Conservation (phyloP, 345 rosid genomes). For the Gynandropsis gynandra region DNA sequence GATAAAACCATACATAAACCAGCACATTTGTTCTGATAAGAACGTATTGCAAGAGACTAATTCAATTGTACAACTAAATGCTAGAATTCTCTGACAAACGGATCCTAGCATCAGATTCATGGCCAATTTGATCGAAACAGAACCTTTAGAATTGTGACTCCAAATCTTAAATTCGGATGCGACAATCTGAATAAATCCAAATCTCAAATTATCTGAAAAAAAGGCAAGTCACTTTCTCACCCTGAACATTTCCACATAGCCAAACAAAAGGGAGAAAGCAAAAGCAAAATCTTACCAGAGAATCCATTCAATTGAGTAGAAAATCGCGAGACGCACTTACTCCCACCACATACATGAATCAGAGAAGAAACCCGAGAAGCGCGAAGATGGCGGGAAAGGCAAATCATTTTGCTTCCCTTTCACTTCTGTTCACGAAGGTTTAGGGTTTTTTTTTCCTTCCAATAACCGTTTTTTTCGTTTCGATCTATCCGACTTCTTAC, state of each 20-base stretch:
- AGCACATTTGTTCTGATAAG: conserved; percentile 35
- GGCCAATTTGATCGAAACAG: too few relatives aligned
- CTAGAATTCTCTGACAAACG: too few relatives aligned
- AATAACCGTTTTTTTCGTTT: too few relatives aligned
- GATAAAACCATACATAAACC: neutral
- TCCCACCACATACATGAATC: conserved; percentile 3
- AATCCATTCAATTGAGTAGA: neutral
- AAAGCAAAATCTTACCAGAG: conserved; percentile 8
- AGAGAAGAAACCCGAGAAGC: conserved; percentile 12
- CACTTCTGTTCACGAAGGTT: neutral
- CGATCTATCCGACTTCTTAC: too few relatives aligned
- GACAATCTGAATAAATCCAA: neutral
- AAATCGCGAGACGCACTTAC: neutral
- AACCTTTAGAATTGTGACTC: too few relatives aligned
- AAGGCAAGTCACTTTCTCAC: too few relatives aligned
- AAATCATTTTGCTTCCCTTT: conserved; percentile 7
- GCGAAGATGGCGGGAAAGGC: conserved; percentile 7
- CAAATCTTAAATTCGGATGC: too few relatives aligned
- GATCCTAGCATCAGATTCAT: too few relatives aligned
- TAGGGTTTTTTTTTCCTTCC: neutral
- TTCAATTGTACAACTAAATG: too few relatives aligned
- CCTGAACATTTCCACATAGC: too few relatives aligned
- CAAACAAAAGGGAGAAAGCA: neutral
- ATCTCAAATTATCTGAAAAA: neutral
- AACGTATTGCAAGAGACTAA: too few relatives aligned